Conservation (phyloP, 345 rosid species). For the Turnera subulata region DNA sequence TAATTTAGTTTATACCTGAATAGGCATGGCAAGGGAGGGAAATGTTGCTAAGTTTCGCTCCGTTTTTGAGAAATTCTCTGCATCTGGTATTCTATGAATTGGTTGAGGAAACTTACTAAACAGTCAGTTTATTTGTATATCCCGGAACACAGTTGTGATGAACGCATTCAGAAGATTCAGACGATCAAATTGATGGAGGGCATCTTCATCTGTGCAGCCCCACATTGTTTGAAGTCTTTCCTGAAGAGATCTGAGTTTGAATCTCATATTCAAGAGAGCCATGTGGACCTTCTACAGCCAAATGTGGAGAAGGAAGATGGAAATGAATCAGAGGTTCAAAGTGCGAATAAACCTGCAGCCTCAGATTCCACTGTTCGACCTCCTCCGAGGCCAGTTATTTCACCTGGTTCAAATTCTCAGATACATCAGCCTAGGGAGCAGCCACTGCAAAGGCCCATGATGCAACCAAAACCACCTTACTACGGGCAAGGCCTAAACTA, state of each 20-base stretch:
- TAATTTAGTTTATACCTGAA: not conserved
- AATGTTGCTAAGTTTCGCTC: not conserved
- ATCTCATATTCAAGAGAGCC: conserved; percentile 65
- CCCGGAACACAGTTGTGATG: conserved; percentile 67
- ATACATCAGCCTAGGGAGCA: conserved; percentile 54
- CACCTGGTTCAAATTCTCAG: conserved; percentile 56
- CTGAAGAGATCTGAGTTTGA: conserved; percentile 76
- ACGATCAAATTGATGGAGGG: conserved; percentile 98
- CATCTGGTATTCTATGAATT: not conserved
- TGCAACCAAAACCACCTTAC: conserved; percentile 45
- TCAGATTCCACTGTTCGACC: conserved; percentile 66
- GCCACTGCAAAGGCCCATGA: conserved; percentile 45
- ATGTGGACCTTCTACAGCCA: conserved; percentile 59
- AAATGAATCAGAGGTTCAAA: conserved; percentile 66
- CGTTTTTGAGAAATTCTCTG: not conserved
- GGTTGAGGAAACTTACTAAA: conserved; percentile 1
- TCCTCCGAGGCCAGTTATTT: conserved; percentile 44
- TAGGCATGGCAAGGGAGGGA: not conserved
- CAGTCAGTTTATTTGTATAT: conserved; percentile 5
- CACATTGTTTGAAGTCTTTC: conserved; percentile 94
- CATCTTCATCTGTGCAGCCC: conserved; percentile 95
- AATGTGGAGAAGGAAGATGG: conserved; percentile 61
- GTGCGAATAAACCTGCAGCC: conserved; percentile 61
- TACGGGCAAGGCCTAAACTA: conserved; percentile 54
- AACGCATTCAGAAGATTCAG: conserved; percentile 92